Evolutionary conservation across 2,329 filamentous ascomycete genomes (phyloP).

Genomic region (Atkinsonella hypoxylon): DNA sequence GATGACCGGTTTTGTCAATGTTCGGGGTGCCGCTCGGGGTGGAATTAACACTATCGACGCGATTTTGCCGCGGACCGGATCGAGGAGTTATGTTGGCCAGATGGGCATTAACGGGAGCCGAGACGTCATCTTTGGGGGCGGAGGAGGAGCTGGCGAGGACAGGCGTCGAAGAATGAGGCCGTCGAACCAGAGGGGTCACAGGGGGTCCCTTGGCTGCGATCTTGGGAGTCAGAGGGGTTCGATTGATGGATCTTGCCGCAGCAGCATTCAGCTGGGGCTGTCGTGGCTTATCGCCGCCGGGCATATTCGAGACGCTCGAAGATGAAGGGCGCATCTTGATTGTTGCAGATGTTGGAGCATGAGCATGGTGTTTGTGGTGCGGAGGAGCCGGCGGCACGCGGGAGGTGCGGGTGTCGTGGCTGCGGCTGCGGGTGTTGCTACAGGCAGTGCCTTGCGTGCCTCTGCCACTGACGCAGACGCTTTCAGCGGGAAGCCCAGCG

Average conservation of each 20-base stretch:
- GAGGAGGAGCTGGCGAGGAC: constrained; percentile 11
- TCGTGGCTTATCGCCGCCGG: constrained; percentile 46
- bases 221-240: constrained; percentile 42
- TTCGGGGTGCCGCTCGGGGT: constrained; percentile 54
- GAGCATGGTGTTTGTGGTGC: constrained; percentile 5
- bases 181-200: constrained; percentile 28
- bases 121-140: constrained; percentile 32
- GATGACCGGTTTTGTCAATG: constrained; percentile 29
- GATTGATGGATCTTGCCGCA: constrained; percentile 39
- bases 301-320: constrained; percentile 19
- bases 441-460: too few species aligned
- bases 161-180: constrained; percentile 14
- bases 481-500: background rate
- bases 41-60: constrained; percentile 54
- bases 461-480: background rate
- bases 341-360: background rate
- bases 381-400: constrained; percentile 1
- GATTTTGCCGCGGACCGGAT: constrained; percentile 59
- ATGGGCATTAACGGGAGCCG: constrained; percentile 41
- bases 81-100: constrained; percentile 66
- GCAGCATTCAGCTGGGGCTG: constrained; percentile 58
- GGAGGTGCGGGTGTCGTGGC: background rate
- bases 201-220: constrained; percentile 33
- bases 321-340: constrained; percentile 3
- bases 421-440: background rate